Evolutionary conservation across 2,329 filamentous ascomycete species (phyloP), one percentile per base, ranked within the genome.

Genomic region (Scolecobasidium constrictum): DNA sequence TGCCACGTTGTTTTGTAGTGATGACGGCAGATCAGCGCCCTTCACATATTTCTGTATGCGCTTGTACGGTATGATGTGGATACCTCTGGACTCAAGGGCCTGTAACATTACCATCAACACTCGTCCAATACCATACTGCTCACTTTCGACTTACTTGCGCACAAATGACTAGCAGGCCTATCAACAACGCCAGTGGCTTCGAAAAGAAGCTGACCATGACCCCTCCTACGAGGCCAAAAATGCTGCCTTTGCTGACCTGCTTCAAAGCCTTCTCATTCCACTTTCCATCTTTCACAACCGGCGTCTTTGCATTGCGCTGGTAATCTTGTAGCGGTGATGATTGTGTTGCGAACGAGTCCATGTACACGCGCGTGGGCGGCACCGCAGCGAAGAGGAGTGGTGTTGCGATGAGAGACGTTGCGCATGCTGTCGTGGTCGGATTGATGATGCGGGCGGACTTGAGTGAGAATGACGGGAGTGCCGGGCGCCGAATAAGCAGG

Each of bases 191-290:
- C 38, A 88, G 63, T 1, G 80, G 76, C 55, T 76, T 77, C 6
- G 81, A 86, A 58, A 88, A 86, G 13, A 81, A 65, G 46, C 78
- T 77, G 19, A 87, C 69, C 0, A 80, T 63, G 22, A 88, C 52
- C 1, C 82, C 82, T 3, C 71, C 62, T n/a, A 72, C 52, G 43
- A 83, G 74, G 15, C 80, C 68, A 21, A 66, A 48, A 46, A 71
- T 65, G 46, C 65, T 69, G 4, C 68, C 68, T 42, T 62, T 51
- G 40, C 62, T 67, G 36, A 71, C 52, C 50, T 72, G 67, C 40
- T 62, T 56, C 19, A 69, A 53, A 2, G 62, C 61, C 11, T 52
- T 49, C 2, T 62, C 57, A 46, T 69, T 70, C 18, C 63, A 48
- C 1, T 56, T 52, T 2, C 65, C 65, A 19, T 58, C 51, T 34